Evolutionary conservation across 2,329 filamentous ascomycete species (phyloP).

Genomic region (Alternaria incomplexa): DNA sequence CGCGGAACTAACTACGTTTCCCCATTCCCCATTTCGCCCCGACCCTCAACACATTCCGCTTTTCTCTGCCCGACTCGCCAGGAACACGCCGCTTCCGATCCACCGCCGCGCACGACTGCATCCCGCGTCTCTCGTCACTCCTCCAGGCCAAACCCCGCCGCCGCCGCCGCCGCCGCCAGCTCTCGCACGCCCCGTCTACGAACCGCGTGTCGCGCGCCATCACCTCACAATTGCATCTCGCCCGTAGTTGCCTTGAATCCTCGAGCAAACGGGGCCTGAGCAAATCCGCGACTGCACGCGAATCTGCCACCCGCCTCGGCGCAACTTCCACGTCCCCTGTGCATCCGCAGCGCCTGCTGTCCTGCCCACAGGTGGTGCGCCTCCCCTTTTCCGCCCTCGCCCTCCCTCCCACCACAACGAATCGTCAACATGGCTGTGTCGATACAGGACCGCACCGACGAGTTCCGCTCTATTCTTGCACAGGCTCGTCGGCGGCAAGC

Average conservation of each 20-base stretch:
- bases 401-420: constrained; percentile 11
- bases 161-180: background rate
- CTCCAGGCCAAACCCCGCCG: background rate
- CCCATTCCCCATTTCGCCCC: constrained; percentile 11
- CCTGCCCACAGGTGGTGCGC: constrained; percentile 8
- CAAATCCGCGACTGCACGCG: background rate
- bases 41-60: background rate
- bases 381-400: constrained; percentile 8
- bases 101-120: background rate
- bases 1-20: constrained; percentile 18
- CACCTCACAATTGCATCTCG: background rate
- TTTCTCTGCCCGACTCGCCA: background rate
- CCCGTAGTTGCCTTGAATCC: background rate
- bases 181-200: constrained; percentile 1
- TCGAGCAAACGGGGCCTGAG: background rate
- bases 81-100: background rate
- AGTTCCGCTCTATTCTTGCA: constrained; percentile 90
- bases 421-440: constrained; percentile 63
- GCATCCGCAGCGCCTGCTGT: constrained; percentile 13
- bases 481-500: constrained; percentile 83
- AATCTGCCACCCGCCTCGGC: background rate
- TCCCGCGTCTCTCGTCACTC: background rate
- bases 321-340: background rate
- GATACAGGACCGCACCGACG: constrained; percentile 94
- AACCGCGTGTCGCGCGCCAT: constrained; percentile 2